These are phyloP conservation scores for Coffea humblotiana DNA, from an alignment of 305 asterid genomes.

Conservation along the genomic window DNA sequence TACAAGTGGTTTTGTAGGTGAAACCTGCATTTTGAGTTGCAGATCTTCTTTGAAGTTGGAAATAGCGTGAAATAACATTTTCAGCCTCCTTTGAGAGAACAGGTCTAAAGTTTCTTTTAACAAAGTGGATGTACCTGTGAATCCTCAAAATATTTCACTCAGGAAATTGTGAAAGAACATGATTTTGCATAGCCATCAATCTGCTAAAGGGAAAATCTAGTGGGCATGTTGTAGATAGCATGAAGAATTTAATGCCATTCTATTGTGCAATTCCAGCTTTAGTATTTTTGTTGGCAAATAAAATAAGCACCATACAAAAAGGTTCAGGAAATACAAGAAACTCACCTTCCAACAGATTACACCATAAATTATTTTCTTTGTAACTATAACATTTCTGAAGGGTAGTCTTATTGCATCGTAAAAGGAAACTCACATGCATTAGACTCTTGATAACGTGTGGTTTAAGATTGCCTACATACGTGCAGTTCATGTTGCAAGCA, in stretches of 20 bases:
- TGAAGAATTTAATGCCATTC: not conserved
- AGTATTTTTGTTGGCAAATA: not conserved
- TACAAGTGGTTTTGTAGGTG: slow-evolving; percentile 5
- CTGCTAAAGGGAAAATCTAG: not conserved
- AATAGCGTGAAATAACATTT: slow-evolving; percentile 86
- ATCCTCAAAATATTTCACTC: slow-evolving; percentile 6
- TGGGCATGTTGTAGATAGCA: not conserved
- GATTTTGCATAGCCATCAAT: not conserved
- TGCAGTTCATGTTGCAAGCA: not conserved
- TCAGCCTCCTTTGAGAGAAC: slow-evolving; percentile 94
- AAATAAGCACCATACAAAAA: not conserved
- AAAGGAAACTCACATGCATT: not conserved
- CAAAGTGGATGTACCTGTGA: slow-evolving; percentile 76
- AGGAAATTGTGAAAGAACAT: not conserved
- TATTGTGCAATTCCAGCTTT: not conserved
- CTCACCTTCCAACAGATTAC: not conserved
- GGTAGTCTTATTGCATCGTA: not conserved
- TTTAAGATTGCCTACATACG: too few relatives aligned
- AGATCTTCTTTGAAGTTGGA: slow-evolving; percentile 97
- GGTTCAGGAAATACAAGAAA: not conserved
- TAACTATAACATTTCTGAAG: not conserved
- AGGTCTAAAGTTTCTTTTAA: slow-evolving; percentile 79
- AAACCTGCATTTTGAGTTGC: slow-evolving; percentile 94
- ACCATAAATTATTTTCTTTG: not conserved
- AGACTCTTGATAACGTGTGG: not conserved